Base-by-base conservation (phyloP, 768 basidiomycete species). In the Chiua virens region DNA sequence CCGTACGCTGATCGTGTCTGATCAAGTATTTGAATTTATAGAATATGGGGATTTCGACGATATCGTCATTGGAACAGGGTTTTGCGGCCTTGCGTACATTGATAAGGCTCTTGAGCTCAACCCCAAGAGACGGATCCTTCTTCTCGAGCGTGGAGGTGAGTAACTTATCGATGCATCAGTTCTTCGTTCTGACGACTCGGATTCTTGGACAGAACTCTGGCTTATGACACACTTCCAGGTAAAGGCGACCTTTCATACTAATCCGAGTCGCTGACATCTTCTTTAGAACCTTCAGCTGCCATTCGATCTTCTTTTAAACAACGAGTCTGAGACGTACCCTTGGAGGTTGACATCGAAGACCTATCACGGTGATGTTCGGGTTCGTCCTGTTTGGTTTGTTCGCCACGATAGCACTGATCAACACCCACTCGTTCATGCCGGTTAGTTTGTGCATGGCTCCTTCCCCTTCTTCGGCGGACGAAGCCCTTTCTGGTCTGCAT, bases 41-140 rank as follows among this genome's bases (percentile, higher is more conserved):
- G 55, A 52, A 22, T 21, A 48, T 20, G 51, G 47, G 8, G 25
- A 45, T 8, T 56, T 53, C 8, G 55, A 56, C 15, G 51, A 56
- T 28, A 46, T 56, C 27, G 51, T 56, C 9, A 21, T 39, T 23
- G 55, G 55, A 20, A 56, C 47, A 20, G 51, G 55, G n/a, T 45
- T 42, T 42, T 56, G 55, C 15, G 56, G 58, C n/a, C 58, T 60
- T 30, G 58, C 58, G 6, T 60, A 60, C 42, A 49, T 60, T 27
- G 56, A 54, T 32, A 37, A 35, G 11, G 54, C 58, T 15, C 58
- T 60, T 25, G 7, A 49, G 30, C 18, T 53, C 30, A 20, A 60
- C 18, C 58, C 58, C 8, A 41, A 38, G 28, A 40, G 58, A 40
- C 49, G 35, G 46, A 60, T 60, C 21, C 58, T 60, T 34, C 42